phyloP scores from a whole-genome alignment of 2,329 filamentous ascomycete genomes.

The Ophiostoma sp. region DNA sequence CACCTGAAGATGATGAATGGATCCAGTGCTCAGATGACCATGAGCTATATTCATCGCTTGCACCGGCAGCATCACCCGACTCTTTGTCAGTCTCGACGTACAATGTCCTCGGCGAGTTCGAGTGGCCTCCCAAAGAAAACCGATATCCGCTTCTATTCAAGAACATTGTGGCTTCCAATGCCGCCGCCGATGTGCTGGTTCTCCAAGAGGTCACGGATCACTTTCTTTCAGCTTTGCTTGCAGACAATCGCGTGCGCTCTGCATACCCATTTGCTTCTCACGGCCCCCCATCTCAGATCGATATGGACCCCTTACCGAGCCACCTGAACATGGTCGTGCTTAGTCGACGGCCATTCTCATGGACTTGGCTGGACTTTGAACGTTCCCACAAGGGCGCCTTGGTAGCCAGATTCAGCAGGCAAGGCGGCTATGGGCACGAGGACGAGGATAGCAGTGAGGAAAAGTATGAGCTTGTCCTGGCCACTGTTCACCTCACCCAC shows the following conservation, averaged over 20 bases:
- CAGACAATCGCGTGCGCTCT: slow-evolving; percentile 40
- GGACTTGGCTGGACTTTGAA: slow-evolving; percentile 50
- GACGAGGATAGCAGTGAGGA: slow-evolving; percentile 14
- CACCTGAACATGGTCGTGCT: slow-evolving; percentile 58
- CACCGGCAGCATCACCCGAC: slow-evolving; percentile 11
- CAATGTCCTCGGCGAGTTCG: slow-evolving; percentile 50
- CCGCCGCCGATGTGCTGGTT: slow-evolving; percentile 45
- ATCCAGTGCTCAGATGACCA: slow-evolving; percentile 20
- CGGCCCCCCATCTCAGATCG: slow-evolving; percentile 48
- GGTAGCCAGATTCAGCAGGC: slow-evolving; percentile 39
- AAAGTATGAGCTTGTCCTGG: slow-evolving; percentile 43
- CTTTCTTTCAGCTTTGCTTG: slow-evolving; percentile 54
- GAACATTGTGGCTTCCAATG: slow-evolving; percentile 41
- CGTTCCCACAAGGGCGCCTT: slow-evolving; percentile 55
- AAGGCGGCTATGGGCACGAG: neutral
- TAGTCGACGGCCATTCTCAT: slow-evolving; percentile 51
- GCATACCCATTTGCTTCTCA: slow-evolving; percentile 54
- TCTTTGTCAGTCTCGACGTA: slow-evolving; percentile 43
- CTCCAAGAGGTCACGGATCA: slow-evolving; percentile 62
- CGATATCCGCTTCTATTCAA: slow-evolving; percentile 42
- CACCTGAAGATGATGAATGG: slow-evolving; percentile 22
- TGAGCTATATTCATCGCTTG: slow-evolving; percentile 16
- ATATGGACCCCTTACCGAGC: slow-evolving; percentile 52
- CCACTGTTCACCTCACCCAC: slow-evolving; percentile 56
- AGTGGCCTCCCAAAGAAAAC: slow-evolving; percentile 40